phyloP scores from a whole-genome alignment of 352 stramenopile genomes.

The Pythium insidiosum region DNA sequence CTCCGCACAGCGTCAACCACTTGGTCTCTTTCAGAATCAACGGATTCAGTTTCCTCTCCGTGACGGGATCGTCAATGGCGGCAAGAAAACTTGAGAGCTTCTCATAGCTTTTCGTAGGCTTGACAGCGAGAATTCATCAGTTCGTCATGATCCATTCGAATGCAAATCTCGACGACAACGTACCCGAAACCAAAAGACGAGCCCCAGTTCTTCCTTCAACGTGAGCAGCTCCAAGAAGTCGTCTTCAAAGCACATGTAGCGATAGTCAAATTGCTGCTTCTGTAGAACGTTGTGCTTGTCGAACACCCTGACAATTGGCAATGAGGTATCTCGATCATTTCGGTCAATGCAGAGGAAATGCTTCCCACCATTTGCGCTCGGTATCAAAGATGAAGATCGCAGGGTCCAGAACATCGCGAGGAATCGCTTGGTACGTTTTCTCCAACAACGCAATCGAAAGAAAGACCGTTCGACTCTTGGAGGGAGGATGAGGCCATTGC shows the following conservation, averaged over 20 bases:
- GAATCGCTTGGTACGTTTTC: slow-evolving; percentile 47
- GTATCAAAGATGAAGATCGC: slow-evolving; percentile 62
- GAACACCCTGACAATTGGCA: slow-evolving; percentile 36
- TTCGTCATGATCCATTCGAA: neutral
- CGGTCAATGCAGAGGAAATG: too few relatives aligned
- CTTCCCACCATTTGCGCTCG: slow-evolving; percentile 56
- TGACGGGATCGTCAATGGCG: slow-evolving; percentile 38
- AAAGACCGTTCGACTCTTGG: slow-evolving; percentile 51
- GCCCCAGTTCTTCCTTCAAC: slow-evolving; percentile 58
- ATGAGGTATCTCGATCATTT: neutral
- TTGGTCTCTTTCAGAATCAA: slow-evolving; percentile 48
- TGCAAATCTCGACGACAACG: slow-evolving; percentile 1
- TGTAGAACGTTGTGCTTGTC: slow-evolving; percentile 60
- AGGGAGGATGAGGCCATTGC: slow-evolving; percentile 47
- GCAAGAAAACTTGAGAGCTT: slow-evolving; percentile 49
- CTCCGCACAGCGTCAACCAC: slow-evolving; percentile 56
- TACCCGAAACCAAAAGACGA: slow-evolving; percentile 75
- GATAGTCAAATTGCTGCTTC: slow-evolving; percentile 60
- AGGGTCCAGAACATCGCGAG: slow-evolving; percentile 53
- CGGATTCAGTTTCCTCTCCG: slow-evolving; percentile 33
- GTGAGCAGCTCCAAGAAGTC: slow-evolving; percentile 72
- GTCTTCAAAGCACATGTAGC: slow-evolving; percentile 67
- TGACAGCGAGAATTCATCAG: neutral
- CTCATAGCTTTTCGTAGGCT: slow-evolving; percentile 61
- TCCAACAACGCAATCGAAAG: slow-evolving; percentile 63